Conservation (phyloP, 129 eudicot genomes). For the Deinandra increscens region DNA sequence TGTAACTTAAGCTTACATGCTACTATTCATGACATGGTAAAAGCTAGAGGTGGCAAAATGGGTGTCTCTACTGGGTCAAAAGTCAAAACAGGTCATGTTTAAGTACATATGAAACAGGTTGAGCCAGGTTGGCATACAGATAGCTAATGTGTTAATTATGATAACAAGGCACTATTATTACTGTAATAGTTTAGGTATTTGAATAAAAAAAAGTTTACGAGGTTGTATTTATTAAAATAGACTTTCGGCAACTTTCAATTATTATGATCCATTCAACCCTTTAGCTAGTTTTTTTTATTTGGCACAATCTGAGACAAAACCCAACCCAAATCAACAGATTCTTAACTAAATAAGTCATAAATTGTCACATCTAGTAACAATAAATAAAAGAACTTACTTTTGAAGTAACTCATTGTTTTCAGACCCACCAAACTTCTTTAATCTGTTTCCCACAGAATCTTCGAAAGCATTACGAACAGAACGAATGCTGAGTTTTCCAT, state of each 20-base stretch:
- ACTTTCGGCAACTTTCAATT: neutral
- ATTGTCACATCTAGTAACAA: neutral
- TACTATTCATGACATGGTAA: neutral
- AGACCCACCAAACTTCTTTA: conserved; percentile 75
- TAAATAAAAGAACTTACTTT: conserved; percentile 41
- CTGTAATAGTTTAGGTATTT: neutral
- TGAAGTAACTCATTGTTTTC: conserved; percentile 86
- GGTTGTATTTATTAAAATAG: neutral
- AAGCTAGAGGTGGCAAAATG: neutral
- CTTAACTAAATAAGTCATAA: neutral
- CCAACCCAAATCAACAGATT: neutral
- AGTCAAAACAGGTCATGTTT: neutral
- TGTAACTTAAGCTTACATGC: neutral
- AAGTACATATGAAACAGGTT: too few relatives aligned
- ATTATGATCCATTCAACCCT: neutral
- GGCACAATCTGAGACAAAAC: neutral
- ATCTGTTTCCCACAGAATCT: conserved; percentile 85
- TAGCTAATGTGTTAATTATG: conserved; percentile 1
- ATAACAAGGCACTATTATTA: neutral
- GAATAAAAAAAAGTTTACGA: neutral
- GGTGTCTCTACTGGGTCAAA: neutral
- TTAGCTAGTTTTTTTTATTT: neutral
- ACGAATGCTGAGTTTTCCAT: conserved; percentile 75
- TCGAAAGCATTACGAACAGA: conserved; percentile 94
- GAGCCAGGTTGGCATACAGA: neutral